Conservation (phyloP, 805 yeast species). For the Sungouiozyma ichnusensis region DNA sequence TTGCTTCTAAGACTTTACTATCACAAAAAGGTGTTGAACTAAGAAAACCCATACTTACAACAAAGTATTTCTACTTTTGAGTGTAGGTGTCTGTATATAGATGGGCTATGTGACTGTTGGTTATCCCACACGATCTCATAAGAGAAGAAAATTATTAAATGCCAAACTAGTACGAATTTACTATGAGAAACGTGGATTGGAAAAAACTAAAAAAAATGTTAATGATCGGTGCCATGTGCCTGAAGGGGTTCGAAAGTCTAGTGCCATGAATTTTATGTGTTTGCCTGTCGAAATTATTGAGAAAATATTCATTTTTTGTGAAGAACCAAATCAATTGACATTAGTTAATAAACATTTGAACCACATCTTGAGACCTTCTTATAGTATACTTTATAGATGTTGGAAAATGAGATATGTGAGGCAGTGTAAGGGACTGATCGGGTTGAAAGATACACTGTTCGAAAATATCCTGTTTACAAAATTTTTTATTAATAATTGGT, state of each 20-base stretch:
- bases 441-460: constrained; percentile 6
- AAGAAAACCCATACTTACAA: neutral
- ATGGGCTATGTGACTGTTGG: constrained; percentile 17
- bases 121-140: constrained; percentile 13
- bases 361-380: constrained; percentile 10
- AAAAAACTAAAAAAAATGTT: neutral
- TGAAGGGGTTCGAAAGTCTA: neutral
- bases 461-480: constrained; percentile 2
- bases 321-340: constrained; percentile 1
- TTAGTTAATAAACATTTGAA: constrained; percentile 12
- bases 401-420: constrained; percentile 4
- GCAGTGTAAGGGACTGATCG: neutral
- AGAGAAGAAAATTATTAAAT: constrained; percentile 7
- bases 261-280: constrained; percentile 1
- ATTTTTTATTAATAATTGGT: constrained; percentile 5
- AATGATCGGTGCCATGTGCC: neutral
- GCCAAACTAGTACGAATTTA: constrained; percentile 2
- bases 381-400: constrained; percentile 4
- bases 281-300: constrained; percentile 12
- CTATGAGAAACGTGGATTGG: constrained; percentile 2
- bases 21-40: too few species aligned
- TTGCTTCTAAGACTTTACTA: too few species aligned
- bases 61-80: too few species aligned
- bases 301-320: constrained; percentile 7
- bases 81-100: neutral